Evolutionary conservation across 768 basidiomycete species (phyloP), one percentile per base, ranked within the genome.

Genomic region (Sarcomyxa edulis): DNA sequence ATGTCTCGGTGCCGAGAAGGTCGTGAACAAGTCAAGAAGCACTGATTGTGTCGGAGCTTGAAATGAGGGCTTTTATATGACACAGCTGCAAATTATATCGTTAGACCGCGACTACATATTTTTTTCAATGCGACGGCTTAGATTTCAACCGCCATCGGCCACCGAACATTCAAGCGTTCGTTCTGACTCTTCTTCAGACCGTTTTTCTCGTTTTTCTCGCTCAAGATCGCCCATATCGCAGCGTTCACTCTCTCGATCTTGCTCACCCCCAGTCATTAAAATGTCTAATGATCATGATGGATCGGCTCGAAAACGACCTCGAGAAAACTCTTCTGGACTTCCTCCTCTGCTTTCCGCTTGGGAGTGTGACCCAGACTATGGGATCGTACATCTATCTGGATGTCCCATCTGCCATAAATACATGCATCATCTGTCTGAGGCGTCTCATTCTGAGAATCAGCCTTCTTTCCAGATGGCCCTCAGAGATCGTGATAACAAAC

Each of bases 401-500:
- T 68, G 66, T 48, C 55, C 53, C 14, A 50, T 55, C 10, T 68
- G 66, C 43, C 44, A 57, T 5, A 50, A 55, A 8, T 69, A 67
- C 47, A 66, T 62, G 56, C 56, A 60, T 37, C 66, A 68, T 42
- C 49, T 66, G 43, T 57, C 60, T 9, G 64, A 62, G 37, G 62
- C 65, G 16, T 65, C 54, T 45, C 59, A 63, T 44, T 63, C 57
- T 30, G 56, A 53, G 18, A 53, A 58, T 32, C 59, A 62, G 36
- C 52, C 61, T 18, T 63, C 64, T 6, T 63, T 69, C 46, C 60
- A 68, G 47, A 55, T 56, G 43, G 68, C 68, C 0, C 55, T 66
- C 38, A 56, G 61, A 44, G 61, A 65, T 37, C 57, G 62, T 34
- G 61, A 66, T 48, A 54, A 57, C 28, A 42, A 56, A n/a, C 59